Evolutionary conservation across 148 eudicot genomes (phyloP), one percentile per base, ranked within the genome.

Genomic region (Rhododendron ovatum): DNA sequence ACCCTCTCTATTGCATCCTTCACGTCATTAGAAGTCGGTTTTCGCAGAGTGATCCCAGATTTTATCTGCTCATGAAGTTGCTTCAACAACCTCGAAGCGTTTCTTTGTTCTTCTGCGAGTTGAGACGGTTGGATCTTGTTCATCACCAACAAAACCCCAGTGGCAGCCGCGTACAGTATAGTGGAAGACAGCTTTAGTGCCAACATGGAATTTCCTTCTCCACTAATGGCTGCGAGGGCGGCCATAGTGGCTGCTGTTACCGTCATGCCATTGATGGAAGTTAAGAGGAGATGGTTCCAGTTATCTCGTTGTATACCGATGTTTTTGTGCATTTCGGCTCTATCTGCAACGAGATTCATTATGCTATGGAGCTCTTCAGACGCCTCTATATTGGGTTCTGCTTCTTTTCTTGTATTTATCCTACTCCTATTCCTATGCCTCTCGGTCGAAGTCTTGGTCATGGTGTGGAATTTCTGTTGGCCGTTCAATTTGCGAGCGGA

Each of bases 261-360:
- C 2, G 81, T 84, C 80, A 84, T 84, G 26, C 80, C 69, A 6
- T 84, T 84, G 22, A 84, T 39, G 20, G 86, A 74, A 22, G 69
- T 20, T 24, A 74, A 57, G 45, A 84, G 86, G 18, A 84, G 86
- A 15, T 14, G 80, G 81, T 84, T 84, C 86, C 86, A 84, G 50
- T 51, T 84, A 53, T 84, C 69, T 30, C 81, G 37, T 28, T 84
- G 86, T 9, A 28, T 18, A 24, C 69, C 86, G 11, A 84, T 22
- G 81, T 84, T 84, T 9, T 47, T 12, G 81, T 84, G 86, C 86
- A 84, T 84, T 75, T 84, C 86, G 20, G 50, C 86, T 74, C 86
- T 51, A 14, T 84, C 86, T 33, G 80, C 67, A 51, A 84, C 69
- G 5, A 75, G 18, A 10, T 84, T 79, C 86, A 74, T 53, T 33